Evolutionary conservation across 1,139 yeast species (phyloP).

Genomic region (Meyerozyma athensensis): DNA sequence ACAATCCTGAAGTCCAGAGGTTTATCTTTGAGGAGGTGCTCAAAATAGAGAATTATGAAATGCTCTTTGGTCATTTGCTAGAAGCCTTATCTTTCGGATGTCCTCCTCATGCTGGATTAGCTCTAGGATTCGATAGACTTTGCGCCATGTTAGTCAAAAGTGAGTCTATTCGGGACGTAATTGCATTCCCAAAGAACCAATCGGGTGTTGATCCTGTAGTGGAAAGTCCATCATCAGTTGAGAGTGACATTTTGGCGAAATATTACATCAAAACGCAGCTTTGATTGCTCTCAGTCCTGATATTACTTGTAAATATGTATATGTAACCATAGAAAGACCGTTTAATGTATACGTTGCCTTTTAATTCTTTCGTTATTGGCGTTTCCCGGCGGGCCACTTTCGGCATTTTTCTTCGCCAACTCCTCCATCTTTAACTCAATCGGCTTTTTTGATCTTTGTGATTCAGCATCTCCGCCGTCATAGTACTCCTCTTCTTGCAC

Average conservation of each 20-base stretch:
- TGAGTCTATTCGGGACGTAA: constrained; percentile 79
- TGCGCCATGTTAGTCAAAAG: constrained; percentile 84
- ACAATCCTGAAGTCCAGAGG: constrained; percentile 72
- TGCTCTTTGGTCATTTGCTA: constrained; percentile 81
- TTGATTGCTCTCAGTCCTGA: background rate
- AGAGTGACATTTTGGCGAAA: constrained; percentile 40
- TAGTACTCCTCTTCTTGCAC: constrained; percentile 58
- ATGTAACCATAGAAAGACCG: background rate
- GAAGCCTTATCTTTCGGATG: constrained; percentile 84
- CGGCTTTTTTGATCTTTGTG: constrained; percentile 30
- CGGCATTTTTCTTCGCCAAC: constrained; percentile 21
- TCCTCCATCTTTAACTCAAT: constrained; percentile 43
- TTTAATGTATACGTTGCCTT: background rate
- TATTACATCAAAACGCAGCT: constrained; percentile 36
- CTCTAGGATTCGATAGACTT: constrained; percentile 89
- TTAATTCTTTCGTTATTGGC: background rate
- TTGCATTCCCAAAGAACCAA: constrained; percentile 92
- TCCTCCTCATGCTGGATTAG: constrained; percentile 98
- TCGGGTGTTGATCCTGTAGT: constrained; percentile 87
- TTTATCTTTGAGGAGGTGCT: constrained; percentile 59
- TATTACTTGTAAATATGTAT: constrained; percentile 5
- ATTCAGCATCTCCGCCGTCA: constrained; percentile 13
- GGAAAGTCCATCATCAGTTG: constrained; percentile 71
- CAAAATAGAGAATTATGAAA: constrained; percentile 49
- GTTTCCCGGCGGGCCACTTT: constrained; percentile 16